Base-by-base conservation (phyloP, 495 filamentous ascomycete species). In the Tuber borchii region DNA sequence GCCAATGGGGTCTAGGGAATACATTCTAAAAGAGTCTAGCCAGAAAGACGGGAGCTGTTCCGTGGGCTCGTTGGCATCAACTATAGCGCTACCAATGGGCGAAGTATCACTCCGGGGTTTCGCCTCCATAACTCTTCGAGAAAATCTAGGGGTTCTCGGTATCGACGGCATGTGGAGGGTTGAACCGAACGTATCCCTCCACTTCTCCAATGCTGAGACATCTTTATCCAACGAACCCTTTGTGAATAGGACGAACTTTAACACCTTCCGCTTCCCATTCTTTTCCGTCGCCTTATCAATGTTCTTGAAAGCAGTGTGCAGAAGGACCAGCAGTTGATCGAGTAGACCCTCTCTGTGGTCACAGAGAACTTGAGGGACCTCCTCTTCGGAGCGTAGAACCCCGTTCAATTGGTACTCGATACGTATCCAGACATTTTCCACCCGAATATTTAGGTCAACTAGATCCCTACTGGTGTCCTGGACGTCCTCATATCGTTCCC, bases 141-240 rank as follows among this genome's bases (percentile, higher is more conserved):
- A 85, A 61, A 86, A 77, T 20, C 68, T 44, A 0, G 80, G 75
- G 69, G 78, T 79, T 10, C 74, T 73, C 37, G 84, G 85, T 43
- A 76, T 80, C 48, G 84, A 78, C 46, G 87, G 80, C 19, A 87
- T 77, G 43, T 85, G 84, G 85, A 85, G 87, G 10, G 82, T 74
- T 14, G 81, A 84, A 46, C 85, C 82, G 44, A 81, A 82, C 31
- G 76, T 78, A 0, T 71, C 61, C 72, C 85, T 84, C 86, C 86
- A 87, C 48, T 75, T 82, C 40, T 87, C 85, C 6, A 87, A 75
- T 2, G 83, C 82, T 10, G 75, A 46, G 42, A 86, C 83, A n/a
- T 80, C 76, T 37, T 81, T 79, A 20, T 82, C 80, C 9, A 86
- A 79, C n/a, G 79, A 71, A 22, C 78, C 80, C 71, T 82, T 83